phyloP scores from a whole-genome alignment of 2,329 filamentous ascomycete genomes.

The Hortaea sp. region DNA sequence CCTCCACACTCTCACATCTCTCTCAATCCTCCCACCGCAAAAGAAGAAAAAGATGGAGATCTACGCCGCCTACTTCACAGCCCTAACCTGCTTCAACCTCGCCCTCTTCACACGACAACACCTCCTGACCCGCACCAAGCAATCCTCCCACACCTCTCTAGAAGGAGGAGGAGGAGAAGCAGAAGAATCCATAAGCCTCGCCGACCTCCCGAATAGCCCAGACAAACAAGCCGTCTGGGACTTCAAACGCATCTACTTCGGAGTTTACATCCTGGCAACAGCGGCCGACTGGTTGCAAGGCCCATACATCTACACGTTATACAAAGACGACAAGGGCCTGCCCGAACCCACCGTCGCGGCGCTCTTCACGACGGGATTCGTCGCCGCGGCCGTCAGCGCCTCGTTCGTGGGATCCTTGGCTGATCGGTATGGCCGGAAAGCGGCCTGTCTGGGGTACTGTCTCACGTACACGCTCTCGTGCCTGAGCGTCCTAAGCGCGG shows the following conservation, averaged over 20 bases:
- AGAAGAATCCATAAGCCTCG: background rate
- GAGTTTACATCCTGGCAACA: conserved; percentile 35
- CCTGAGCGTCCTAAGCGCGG: conserved; percentile 39
- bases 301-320: conserved; percentile 43
- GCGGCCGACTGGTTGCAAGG: conserved; percentile 41
- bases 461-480: conserved; percentile 44
- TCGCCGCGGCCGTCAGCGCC: conserved; percentile 40
- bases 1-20: too few species aligned
- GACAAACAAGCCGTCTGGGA: conserved; percentile 6
- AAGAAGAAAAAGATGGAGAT: conserved; percentile 1
- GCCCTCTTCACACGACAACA: conserved; percentile 9
- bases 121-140: background rate
- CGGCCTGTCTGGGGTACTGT: conserved; percentile 48
- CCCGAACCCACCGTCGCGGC: background rate
- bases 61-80: conserved; percentile 15
- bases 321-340: conserved; percentile 41
- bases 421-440: conserved; percentile 42
- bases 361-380: conserved; percentile 40
- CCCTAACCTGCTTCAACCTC: conserved; percentile 12
- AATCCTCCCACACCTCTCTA: background rate
- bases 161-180: background rate
- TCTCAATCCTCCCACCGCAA: too few species aligned
- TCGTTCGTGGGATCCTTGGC: conserved; percentile 40
- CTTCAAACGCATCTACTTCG: conserved; percentile 34
- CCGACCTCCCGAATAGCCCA: background rate